Conservation (phyloP, 768 basidiomycete genomes). For the Neoboletus subvelutipes region DNA sequence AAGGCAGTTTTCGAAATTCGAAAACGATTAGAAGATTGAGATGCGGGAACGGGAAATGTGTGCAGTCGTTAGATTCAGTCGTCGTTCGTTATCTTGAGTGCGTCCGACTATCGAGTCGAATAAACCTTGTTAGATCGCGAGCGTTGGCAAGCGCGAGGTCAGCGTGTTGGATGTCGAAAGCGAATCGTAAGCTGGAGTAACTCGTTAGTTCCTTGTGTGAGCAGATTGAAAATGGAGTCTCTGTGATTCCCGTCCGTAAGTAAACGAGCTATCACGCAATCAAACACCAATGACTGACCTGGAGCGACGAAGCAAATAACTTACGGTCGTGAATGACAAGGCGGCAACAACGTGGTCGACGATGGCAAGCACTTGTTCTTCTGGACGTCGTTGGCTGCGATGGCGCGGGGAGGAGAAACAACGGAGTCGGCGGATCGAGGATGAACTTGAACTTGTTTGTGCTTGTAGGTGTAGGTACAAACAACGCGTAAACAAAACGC, state of each 20-base stretch:
- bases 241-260: constrained; percentile 3
- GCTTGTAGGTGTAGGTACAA: constrained; percentile 26
- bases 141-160: constrained; percentile 13
- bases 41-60: not conserved
- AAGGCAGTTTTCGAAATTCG: constrained; percentile 9
- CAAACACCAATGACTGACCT: constrained; percentile 20
- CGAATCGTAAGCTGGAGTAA: constrained; percentile 23
- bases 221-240: constrained; percentile 15
- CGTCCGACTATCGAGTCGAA: constrained; percentile 13
- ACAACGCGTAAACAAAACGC: constrained; percentile 34
- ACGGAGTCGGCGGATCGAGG: not conserved
- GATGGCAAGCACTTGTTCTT: constrained; percentile 22
- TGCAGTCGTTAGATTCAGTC: constrained; percentile 25
- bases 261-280: not conserved
- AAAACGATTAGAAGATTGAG: constrained; percentile 16
- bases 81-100: constrained; percentile 23
- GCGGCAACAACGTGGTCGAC: constrained; percentile 18
- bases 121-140: constrained; percentile 18
- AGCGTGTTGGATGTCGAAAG: constrained; percentile 17
- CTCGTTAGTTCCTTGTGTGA: constrained; percentile 27
- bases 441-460: constrained; percentile 37
- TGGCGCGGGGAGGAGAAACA: constrained; percentile 21
- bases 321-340: constrained; percentile 26
- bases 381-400: constrained; percentile 17
- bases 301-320: constrained; percentile 21